These are phyloP conservation scores for Gynostemma pentaphyllum DNA, from an alignment of 306 rosid genomes.

Conservation along the genomic window DNA sequence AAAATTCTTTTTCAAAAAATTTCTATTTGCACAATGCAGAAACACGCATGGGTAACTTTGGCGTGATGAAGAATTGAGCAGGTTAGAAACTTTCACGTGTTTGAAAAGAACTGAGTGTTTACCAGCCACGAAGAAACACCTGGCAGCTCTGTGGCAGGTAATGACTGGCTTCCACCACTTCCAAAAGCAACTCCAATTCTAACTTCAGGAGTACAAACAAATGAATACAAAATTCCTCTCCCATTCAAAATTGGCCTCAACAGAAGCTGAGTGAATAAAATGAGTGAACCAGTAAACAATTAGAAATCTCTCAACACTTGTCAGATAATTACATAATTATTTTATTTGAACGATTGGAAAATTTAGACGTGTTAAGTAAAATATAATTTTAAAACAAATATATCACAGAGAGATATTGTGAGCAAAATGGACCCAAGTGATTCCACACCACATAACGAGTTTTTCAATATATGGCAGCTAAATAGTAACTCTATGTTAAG, in stretches of 20 bases:
- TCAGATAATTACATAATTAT: neutral
- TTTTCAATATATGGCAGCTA: too few relatives aligned
- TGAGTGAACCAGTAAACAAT: conserved; percentile 11
- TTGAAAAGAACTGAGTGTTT: conserved; percentile 3
- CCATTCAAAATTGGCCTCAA: conserved; percentile 72
- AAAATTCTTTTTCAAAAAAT: neutral
- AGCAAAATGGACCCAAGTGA: too few relatives aligned
- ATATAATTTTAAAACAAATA: too few relatives aligned
- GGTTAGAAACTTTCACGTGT: neutral
- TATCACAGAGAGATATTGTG: too few relatives aligned
- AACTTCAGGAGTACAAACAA: conserved; percentile 76
- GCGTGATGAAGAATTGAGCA: neutral
- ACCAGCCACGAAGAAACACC: conserved; percentile 97
- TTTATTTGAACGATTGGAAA: too few relatives aligned
- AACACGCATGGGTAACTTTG: neutral
- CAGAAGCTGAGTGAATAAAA: conserved; percentile 54
- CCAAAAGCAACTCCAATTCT: conserved; percentile 93
- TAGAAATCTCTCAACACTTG: neutral
- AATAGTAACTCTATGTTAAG: too few relatives aligned
- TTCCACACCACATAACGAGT: too few relatives aligned
- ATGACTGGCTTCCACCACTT: conserved; percentile 90
- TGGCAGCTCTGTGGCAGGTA: conserved; percentile 94
- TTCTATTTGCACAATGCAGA: neutral
- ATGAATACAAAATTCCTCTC: conserved; percentile 68
- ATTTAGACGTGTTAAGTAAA: too few relatives aligned